These are phyloP conservation scores for Chloris gayana DNA, from an alignment of 176 grass and related monocot genomes.

Conservation along the genomic window DNA sequence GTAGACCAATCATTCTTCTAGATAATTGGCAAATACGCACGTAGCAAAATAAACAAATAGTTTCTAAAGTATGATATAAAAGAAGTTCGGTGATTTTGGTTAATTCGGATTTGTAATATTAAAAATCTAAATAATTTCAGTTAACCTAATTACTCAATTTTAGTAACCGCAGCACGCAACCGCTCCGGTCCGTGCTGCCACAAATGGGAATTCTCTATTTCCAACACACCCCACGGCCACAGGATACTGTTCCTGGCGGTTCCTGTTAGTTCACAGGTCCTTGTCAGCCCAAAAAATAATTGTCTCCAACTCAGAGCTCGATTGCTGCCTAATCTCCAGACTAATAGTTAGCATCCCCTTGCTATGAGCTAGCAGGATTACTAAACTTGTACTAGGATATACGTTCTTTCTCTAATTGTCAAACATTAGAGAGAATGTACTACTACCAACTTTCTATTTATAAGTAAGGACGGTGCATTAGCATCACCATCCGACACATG, in stretches of 20 bases:
- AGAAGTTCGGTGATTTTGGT: too few species aligned
- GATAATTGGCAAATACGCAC: too few species aligned
- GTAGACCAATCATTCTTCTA: too few species aligned
- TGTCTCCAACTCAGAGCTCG: neutral
- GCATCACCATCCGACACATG: neutral
- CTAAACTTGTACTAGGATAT: neutral
- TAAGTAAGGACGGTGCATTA: neutral
- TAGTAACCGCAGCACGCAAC: constrained; percentile 5
- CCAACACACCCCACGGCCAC: neutral
- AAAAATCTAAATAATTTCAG: too few species aligned
- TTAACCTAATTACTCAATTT: too few species aligned
- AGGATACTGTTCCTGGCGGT: neutral
- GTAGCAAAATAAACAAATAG: too few species aligned
- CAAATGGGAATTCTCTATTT: constrained; percentile 12
- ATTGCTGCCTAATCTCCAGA: neutral
- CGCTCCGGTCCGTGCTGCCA: neutral
- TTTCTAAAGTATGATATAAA: too few species aligned
- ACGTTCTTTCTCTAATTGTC: neutral
- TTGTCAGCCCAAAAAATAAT: neutral
- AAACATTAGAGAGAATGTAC: neutral
- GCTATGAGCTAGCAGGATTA: neutral
- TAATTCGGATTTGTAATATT: too few species aligned
- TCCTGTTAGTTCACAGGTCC: constrained; percentile 22
- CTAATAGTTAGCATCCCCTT: neutral
- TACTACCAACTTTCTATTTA: neutral